Evolutionary conservation across 73 alveolate species (phyloP), one percentile per base, ranked within the genome.

Genomic region (Breviolum minutum): DNA sequence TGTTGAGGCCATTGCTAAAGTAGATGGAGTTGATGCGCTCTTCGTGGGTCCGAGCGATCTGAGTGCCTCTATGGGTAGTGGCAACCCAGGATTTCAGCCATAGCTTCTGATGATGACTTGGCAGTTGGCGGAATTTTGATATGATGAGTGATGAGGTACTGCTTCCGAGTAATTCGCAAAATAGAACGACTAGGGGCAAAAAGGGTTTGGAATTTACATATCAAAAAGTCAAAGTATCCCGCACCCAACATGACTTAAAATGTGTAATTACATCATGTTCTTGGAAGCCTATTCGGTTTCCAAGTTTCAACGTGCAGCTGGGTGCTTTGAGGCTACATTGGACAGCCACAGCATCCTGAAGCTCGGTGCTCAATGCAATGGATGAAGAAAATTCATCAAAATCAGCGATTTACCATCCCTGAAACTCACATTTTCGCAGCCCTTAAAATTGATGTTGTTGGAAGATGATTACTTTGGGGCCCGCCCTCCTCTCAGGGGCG

Each of bases 21-120:
- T 94, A 83, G 99, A 94, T 24, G 99, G 99, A 17, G 99, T 94
- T 32, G 99, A 94, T 77, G 99, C 99, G 68, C 86, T 94, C 92
- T 94, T 94, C 82, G 99, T 94, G 29, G 99, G 99, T 10, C 99
- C 99, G 60, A 94, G 99, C 79, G 99, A 94, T 82, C 82, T 94
- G 70, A 48, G 92, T 0, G 99, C 99, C 83, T 94, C 99, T 63
- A 77, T 94, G 92, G 99, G 99, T 69, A 20, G 63, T 62, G 9
- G 63, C 54, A 81, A 54, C 82, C 13, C n/a, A 71, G 19, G 81
- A 48, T 79, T 79, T 27, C 29, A 32, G 16, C 64, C 11, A 79
- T 0, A 13, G 32, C 17, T 12, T 77, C 11, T 27, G 19, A 4
- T 27, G 54, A 40, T 40, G 54, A 40, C 54, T 40, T 40, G 54